These are phyloP conservation scores for Alternaria brassicicola DNA, from an alignment of 2,329 filamentous ascomycete species.

Conservation along the genomic window DNA sequence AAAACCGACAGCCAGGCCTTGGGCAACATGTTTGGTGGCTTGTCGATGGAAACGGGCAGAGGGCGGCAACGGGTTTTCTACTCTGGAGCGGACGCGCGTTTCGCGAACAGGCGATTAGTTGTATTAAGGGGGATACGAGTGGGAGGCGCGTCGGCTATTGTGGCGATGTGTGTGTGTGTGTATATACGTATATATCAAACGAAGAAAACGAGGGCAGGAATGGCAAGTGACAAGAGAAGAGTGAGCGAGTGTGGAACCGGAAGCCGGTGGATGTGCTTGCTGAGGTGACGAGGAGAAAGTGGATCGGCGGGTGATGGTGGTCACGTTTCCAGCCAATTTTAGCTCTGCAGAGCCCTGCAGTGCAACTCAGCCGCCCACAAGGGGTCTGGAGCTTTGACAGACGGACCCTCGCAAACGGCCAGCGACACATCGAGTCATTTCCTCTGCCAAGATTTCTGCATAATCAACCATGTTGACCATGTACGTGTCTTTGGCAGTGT, in stretches of 20 bases:
- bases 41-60: conserved; percentile 17
- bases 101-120: conserved; percentile 13
- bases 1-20: conserved; percentile 45
- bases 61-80: conserved; percentile 17
- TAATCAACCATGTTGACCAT: not conserved
- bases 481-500: too few species aligned
- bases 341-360: not conserved
- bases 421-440: not conserved
- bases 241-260: conserved; percentile 6
- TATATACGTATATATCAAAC: conserved; percentile 4
- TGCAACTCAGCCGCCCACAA: not conserved
- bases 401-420: not conserved
- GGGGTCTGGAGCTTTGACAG: not conserved
- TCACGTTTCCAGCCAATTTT: conserved; percentile 5
- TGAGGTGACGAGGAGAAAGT: not conserved
- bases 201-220: conserved; percentile 6
- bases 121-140: conserved; percentile 24
- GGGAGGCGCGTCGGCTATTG: conserved; percentile 11
- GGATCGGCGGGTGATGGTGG: conserved; percentile 4
- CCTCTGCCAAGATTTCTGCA: not conserved
- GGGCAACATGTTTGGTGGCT: conserved; percentile 37
- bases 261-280: conserved; percentile 1
- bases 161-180: conserved; percentile 11
- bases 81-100: conserved; percentile 32
- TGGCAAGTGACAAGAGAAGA: conserved; percentile 4